Evolutionary conservation across 169 alveolate species (phyloP).

Genomic region (Pseudocohnilembus persalinus): DNA sequence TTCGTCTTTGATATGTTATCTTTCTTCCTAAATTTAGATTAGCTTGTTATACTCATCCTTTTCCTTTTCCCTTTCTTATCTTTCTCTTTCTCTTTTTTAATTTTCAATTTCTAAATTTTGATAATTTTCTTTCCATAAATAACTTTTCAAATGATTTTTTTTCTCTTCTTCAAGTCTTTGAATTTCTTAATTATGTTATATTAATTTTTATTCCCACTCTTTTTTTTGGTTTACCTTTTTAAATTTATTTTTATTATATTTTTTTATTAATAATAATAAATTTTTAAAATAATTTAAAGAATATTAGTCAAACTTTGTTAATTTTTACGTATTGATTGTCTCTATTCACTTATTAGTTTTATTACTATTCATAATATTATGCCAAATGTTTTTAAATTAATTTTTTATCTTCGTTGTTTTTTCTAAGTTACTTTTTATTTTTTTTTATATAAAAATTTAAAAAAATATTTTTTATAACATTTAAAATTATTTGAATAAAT

Average conservation of each 20-base stretch:
- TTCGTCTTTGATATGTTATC: neutral
- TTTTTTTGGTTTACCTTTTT: neutral
- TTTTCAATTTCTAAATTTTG: no score
- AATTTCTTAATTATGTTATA: neutral
- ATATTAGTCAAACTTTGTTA: neutral
- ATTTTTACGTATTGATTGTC: neutral
- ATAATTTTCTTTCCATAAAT: neutral
- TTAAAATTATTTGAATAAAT: no score
- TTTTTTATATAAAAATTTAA: no score
- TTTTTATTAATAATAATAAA: no score
- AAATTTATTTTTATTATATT: no score
- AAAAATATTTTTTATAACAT: no score
- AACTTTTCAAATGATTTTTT: no score
- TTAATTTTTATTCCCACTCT: neutral
- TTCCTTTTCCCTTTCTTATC: neutral
- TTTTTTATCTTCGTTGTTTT: neutral
- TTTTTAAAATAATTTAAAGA: no score
- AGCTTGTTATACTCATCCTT: neutral
- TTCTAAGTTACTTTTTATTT: neutral
- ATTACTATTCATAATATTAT: neutral
- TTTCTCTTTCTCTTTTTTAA: neutral
- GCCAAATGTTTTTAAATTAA: neutral
- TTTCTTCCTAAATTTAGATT: no score
- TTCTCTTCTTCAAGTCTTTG: neutral
- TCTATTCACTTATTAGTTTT: neutral